These are phyloP conservation scores for Dysphania ambrosioides DNA, from an alignment of 148 eudicot genomes.

Conservation along the genomic window DNA sequence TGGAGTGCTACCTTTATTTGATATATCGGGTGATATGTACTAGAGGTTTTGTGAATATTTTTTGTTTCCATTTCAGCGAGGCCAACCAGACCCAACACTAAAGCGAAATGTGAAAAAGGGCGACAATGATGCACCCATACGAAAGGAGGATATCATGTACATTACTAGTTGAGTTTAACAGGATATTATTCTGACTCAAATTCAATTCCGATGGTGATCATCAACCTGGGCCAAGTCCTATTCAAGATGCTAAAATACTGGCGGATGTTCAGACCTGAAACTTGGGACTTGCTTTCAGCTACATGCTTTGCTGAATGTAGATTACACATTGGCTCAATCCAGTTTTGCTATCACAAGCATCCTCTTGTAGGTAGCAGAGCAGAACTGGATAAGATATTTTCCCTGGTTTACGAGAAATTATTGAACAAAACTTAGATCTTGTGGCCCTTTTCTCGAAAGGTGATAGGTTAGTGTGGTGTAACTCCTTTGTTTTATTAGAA, in stretches of 20 bases:
- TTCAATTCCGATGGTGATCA: background rate
- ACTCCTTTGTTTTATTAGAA: background rate
- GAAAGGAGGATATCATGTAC: slow-evolving; percentile 56
- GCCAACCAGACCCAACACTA: slow-evolving; percentile 55
- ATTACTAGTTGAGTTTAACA: slow-evolving; percentile 24
- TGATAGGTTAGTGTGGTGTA: background rate
- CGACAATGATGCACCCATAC: slow-evolving; percentile 60
- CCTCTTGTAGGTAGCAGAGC: background rate
- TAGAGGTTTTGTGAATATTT: background rate
- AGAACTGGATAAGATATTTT: background rate
- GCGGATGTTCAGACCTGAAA: background rate
- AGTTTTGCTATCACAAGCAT: slow-evolving; percentile 17
- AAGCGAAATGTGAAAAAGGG: slow-evolving; percentile 41
- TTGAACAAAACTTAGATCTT: background rate
- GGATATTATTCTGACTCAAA: background rate
- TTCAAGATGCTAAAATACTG: background rate
- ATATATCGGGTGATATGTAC: background rate
- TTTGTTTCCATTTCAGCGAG: slow-evolving; percentile 50
- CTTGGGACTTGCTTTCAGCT: background rate
- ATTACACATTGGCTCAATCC: slow-evolving; percentile 2
- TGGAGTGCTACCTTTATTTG: background rate
- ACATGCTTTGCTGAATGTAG: background rate
- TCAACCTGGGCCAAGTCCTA: background rate
- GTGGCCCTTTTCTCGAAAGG: background rate
- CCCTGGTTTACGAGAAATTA: background rate